phyloP scores from a whole-genome alignment of 2,329 filamentous ascomycete species.

The Xylogone sp. region DNA sequence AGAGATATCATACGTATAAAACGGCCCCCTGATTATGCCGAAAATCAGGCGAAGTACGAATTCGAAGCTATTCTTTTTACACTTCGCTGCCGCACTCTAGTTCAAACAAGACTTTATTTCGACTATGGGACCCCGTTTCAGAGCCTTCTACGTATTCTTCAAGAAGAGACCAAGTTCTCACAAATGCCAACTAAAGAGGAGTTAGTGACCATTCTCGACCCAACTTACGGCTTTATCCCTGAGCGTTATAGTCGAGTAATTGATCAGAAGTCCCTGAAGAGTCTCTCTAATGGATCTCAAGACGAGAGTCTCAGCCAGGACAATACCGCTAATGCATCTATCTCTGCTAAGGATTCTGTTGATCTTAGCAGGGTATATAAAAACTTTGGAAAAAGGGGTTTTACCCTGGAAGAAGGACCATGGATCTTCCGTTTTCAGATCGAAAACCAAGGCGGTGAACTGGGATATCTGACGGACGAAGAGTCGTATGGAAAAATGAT shows the following conservation, averaged over 20 bases:
- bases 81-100: neutral
- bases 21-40: neutral
- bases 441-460: constrained; percentile 5
- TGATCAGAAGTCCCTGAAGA: too few relatives aligned
- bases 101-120: constrained; percentile 9
- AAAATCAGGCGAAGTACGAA: constrained; percentile 1
- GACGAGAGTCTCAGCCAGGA: too few relatives aligned
- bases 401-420: constrained; percentile 19
- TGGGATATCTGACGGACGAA: neutral
- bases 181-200: constrained; percentile 12
- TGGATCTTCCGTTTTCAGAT: constrained; percentile 18
- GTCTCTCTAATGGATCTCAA: too few relatives aligned
- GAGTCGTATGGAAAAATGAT: constrained; percentile 4
- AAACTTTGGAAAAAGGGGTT: constrained; percentile 9
- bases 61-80: neutral
- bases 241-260: too few relatives aligned
- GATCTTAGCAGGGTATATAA: too few relatives aligned
- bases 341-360: too few relatives aligned
- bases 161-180: constrained; percentile 12
- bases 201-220: neutral
- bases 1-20: neutral
- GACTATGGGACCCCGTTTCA: constrained; percentile 9
- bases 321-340: too few relatives aligned
- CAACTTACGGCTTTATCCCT: neutral
- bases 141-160: constrained; percentile 11